Evolutionary conservation across 140 eudicot genomes (phyloP).

Genomic region (Stevia rebaudiana): DNA sequence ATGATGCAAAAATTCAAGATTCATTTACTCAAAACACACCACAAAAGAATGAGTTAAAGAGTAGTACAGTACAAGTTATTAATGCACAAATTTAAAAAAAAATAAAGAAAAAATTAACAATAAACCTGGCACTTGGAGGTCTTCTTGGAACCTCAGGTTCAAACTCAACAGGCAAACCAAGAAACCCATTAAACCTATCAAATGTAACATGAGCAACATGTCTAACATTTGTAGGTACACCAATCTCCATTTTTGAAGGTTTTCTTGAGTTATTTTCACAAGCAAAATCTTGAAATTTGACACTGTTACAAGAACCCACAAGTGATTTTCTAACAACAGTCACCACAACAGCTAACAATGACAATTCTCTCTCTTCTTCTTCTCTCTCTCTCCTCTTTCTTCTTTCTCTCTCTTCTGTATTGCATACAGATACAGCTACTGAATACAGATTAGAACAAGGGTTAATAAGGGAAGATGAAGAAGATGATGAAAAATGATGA

Average conservation of each 20-base stretch:
- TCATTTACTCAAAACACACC: background rate
- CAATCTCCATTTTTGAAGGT: conserved; percentile 62
- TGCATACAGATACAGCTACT: conserved; percentile 33
- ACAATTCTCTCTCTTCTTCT: conserved; percentile 36
- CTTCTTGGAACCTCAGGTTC: conserved; percentile 84
- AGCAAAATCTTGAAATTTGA: conserved; percentile 22
- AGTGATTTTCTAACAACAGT: conserved; percentile 50
- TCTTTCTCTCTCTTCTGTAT: conserved; percentile 30
- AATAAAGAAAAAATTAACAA: background rate
- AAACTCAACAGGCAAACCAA: conserved; percentile 87
- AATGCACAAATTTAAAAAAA: conserved; percentile 13
- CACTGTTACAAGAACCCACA: conserved; percentile 43
- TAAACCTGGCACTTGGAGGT: conserved; percentile 87
- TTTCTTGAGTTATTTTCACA: conserved; percentile 11
- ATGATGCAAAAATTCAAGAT: conserved; percentile 6
- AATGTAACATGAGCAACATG: conserved; percentile 91
- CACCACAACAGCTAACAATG: conserved; percentile 40
- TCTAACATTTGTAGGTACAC: conserved; percentile 77
- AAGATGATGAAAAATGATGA: conserved; percentile 15
- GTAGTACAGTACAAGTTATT: conserved; percentile 22
- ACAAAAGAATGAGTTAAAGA: background rate
- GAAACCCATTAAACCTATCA: conserved; percentile 87
- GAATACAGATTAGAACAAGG: conserved; percentile 25
- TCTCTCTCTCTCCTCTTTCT: conserved; percentile 17
- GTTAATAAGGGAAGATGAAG: conserved; percentile 27